Base-by-base conservation (phyloP, 352 stramenopile species). In the Phytophthora colocasiae region DNA sequence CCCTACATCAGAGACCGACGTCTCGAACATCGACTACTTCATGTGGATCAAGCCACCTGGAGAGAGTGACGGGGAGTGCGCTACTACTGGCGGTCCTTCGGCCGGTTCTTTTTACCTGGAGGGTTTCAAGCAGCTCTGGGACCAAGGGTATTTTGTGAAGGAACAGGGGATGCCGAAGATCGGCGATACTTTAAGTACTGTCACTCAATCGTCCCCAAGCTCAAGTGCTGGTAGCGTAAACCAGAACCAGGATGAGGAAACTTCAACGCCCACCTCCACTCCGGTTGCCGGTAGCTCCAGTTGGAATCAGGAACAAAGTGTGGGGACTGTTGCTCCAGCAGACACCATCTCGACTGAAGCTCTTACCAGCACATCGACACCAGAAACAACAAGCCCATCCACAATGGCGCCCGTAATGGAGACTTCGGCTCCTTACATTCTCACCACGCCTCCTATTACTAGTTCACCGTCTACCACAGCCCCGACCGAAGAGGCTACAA, bases 41-140 rank as follows among this genome's bases (percentile, higher is more conserved):
- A 65, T 90, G 47, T 92, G 80, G 79, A 67, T 87, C 65, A 92
- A 90, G 58, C 59, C 71, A 1, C 67, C 78, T n/a, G 81, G 81
- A 26, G 75, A 90, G 62, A 89, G 77, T 27, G 81, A 92, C 53
- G 81, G 83, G 22, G 34, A 73, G 38, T 92, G 83, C 65, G 63
- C 38, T 19, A 43, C 80, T n/a, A 43, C 80, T 14, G 70, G 62
- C n/a, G 83, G 81, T 2, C 58, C 81, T 0, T 39, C 54, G 0
- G 79, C 81, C 2, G 81, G 83, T 1, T 48, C 68, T 0, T 92
- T 92, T 62, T 90, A 83, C 34, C n/a, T 61, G 1, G 70, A 81
- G 1, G 67, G 66, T 9, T 92, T 92, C 51, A 69, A 68, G 43
- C 58, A 69, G 54, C 76, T 90, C 19, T 90, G 80, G 80, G 69